These are phyloP conservation scores for Ligustrum vulgare DNA, from an alignment of 257 asterid species.

Conservation along the genomic window DNA sequence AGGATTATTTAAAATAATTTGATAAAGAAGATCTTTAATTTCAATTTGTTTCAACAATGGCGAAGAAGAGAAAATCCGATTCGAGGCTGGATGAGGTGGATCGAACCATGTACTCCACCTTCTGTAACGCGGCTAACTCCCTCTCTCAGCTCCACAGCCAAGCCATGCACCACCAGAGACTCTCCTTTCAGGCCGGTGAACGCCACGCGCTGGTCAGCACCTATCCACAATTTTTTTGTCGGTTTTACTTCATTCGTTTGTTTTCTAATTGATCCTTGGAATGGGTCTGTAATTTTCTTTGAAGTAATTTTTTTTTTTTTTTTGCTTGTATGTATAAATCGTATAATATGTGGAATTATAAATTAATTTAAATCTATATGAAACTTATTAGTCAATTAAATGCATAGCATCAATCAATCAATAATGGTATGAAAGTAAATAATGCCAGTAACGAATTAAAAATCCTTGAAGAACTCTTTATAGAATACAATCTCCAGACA, in stretches of 20 bases:
- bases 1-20: constrained; percentile 31
- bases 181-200: constrained; percentile 92
- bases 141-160: constrained; percentile 92
- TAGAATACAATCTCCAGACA: too few relatives aligned
- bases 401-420: too few relatives aligned
- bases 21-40: neutral
- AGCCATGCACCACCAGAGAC: constrained; percentile 83
- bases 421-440: too few relatives aligned
- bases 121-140: constrained; percentile 88
- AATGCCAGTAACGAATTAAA: too few relatives aligned
- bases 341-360: neutral
- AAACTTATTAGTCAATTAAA: too few relatives aligned
- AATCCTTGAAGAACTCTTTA: too few relatives aligned
- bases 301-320: neutral
- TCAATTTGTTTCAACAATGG: constrained; percentile 42
- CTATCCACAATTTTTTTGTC: neutral
- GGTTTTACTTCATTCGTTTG: neutral
- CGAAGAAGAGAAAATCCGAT: constrained; percentile 88
- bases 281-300: neutral
- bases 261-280: neutral
- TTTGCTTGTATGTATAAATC: neutral
- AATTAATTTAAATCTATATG: too few relatives aligned
- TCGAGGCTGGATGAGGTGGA: constrained; percentile 94
- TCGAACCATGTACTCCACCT: constrained; percentile 85
- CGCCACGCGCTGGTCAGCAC: constrained; percentile 70